Base-by-base conservation (phyloP, 2,329 filamentous ascomycete genomes). In the Curvularia lunata region DNA sequence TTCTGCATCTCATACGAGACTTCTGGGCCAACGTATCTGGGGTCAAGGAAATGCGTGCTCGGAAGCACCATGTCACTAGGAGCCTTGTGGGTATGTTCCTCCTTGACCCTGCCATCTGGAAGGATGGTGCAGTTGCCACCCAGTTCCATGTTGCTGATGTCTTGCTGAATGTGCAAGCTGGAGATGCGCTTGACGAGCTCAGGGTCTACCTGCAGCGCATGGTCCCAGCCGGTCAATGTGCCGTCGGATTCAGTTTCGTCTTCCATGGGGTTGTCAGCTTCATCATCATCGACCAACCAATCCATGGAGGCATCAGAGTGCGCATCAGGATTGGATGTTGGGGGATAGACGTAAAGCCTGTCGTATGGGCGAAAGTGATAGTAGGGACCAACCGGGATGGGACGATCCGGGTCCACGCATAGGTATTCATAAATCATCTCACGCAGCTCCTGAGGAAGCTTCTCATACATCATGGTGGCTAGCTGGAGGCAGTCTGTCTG, bases 361-460 rank as follows among this genome's bases (percentile, higher is more conserved):
- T 62, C 34, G 23, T 69, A 71, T n/a, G 37, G 49, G 2, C 64
- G 62, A 19, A 65, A 67, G 38, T 72, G 69, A 48, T 65, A 64
- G 25, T 66, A 66, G 13, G 66, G 65, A 2, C 69, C 68, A 32
- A 68, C 54, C 10, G 61, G 63, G 23, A 72, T 66, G 1, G 55
- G 56, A 19, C 56, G 62, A 8, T 70, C 67, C 0, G 48, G 41
- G 19, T 69, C 66, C 23, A 70, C 42, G 49, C 65, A 69, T 8
- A 72, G 52, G 37, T 61, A 63, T 32, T 55, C 56, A 38, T 72
- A 72, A 4, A 72, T 46, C 23, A 65, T 16, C 13, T 69, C 59
- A 19, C 63, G 64, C 9, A 72, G 37, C 34, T 70, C 66, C 2
- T 18, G 37, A 5, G 69, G 68, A 5, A 72, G 58, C 38, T 54